These are phyloP conservation scores for Obelidium mucronatum DNA, from an alignment of 192 early-diverging fungal genomes.

Conservation along the genomic window DNA sequence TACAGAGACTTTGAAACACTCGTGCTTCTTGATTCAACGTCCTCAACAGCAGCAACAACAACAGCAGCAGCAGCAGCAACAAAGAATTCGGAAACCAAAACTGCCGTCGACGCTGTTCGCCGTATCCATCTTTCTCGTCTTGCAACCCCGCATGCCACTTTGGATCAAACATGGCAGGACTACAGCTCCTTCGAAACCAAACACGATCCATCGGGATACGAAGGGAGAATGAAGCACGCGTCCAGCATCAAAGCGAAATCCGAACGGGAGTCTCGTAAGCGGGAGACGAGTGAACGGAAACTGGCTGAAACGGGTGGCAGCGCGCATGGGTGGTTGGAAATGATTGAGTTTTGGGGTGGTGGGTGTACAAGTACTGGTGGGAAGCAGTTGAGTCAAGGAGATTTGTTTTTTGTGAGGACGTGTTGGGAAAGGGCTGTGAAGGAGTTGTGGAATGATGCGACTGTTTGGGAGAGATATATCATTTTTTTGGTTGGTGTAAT, in stretches of 20 bases:
- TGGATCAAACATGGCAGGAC: constrained; percentile 66
- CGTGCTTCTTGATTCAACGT: constrained; percentile 45
- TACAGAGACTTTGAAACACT: constrained; percentile 67
- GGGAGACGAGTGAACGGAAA: constrained; percentile 59
- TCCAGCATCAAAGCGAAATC: constrained; percentile 55
- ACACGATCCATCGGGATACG: constrained; percentile 62
- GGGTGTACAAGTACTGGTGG: too few relatives aligned
- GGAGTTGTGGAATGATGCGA: constrained; percentile 64
- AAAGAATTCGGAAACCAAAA: constrained; percentile 17
- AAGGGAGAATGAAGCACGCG: constrained; percentile 55
- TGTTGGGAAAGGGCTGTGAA: constrained; percentile 74
- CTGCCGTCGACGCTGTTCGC: constrained; percentile 43
- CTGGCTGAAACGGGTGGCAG: constrained; percentile 46
- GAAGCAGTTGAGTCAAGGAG: constrained; percentile 37
- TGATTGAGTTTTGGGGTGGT: constrained; percentile 61
- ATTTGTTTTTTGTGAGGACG: constrained; percentile 47
- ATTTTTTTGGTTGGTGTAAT: constrained; percentile 54
- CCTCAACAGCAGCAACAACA: not conserved
- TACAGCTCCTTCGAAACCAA: constrained; percentile 71
- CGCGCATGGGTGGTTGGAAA: constrained; percentile 59
- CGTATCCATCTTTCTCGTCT: constrained; percentile 51
- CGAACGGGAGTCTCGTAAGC: constrained; percentile 43
- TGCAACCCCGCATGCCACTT: constrained; percentile 53
- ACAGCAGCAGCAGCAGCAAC: constrained; percentile 26
- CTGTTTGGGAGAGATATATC: constrained; percentile 75